Base-by-base conservation (phyloP, 2,329 filamentous ascomycete species). In the Colletotrichum tabaci region DNA sequence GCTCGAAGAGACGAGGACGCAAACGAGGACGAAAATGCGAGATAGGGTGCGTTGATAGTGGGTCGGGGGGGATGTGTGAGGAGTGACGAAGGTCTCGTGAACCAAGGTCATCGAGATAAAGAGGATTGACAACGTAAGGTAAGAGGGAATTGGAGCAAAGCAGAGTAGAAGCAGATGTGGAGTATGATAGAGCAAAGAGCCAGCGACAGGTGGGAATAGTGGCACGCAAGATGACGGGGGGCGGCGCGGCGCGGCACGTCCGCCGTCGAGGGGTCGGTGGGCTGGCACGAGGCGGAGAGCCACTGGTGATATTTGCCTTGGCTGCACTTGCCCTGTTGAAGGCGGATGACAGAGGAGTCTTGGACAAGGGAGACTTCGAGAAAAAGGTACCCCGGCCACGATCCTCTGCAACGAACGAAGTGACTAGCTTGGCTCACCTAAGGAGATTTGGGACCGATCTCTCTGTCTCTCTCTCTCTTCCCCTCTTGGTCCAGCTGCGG, bases 341-440 rank as follows among this genome's bases (percentile, higher is more conserved):
- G 62, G 46, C 38, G 44, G 42, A 61, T 60, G 67, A 44, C 65
- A 61, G 67, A 56, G 57, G 38, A 63, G 30, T 40, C 50, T 63
- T 62, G 58, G 44, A 67, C 60, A 68, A 50, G 49, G 57, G 50
- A 55, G 52, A 62, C 46, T 49, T 58, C 40, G 65, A 56, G 57
- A 55, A 52, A 52, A 53, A 63, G 50, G 50, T 42, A 68, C 30
- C 50, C 66, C 53, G 42, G 44, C 67, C 64, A 68, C 65, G 68
- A 71, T 67, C 65, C 58, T 71, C 68, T 52, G 53, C 68, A 71
- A 71, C 58, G 65, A 68, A 70, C 62, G 53, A 60, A 68, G 68
- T 71, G 65, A 71, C 65, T 71, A 55, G 58, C 68, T 71, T 68
- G 65, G 68, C 68, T 71, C 68, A 71, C 68, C 68, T 71, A 50